Conservation (phyloP, 169 alveolate species). For the Plasmodium reichenowi region DNA sequence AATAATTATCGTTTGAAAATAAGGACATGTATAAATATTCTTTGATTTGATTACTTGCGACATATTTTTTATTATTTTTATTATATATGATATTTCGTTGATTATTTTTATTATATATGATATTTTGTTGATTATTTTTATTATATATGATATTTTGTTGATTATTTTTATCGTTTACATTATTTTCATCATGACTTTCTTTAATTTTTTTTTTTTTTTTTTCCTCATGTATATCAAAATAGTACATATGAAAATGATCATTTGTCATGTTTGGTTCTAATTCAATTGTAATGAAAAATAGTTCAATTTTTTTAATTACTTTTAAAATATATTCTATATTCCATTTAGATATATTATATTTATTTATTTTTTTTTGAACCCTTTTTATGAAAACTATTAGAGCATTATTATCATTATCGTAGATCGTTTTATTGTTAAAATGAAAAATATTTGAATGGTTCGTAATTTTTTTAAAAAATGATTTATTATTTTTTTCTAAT, state of each 20-base stretch:
- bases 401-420: background rate
- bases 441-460: no score
- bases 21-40: conserved; percentile 2
- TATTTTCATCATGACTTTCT: background rate
- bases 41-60: background rate
- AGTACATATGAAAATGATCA: background rate
- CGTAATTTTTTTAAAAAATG: no score
- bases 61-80: no score
- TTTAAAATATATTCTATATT: conserved; percentile 1
- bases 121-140: no score
- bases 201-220: background rate
- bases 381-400: background rate
- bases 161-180: background rate
- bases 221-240: background rate
- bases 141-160: no score
- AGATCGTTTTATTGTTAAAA: background rate
- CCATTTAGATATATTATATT: conserved; percentile 23
- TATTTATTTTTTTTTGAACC: conserved; percentile 19
- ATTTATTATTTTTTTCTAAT: no score
- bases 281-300: conserved; percentile 4
- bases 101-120: no score
- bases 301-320: conserved; percentile 19
- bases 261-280: background rate
- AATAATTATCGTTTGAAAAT: conserved; percentile 15
- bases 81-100: no score